Percentiles rank a stretch among this genome's conserved stretches.
Conservation (phyloP, 2,329 filamentous ascomycete species). For the Alternaria ethzedia region DNA sequence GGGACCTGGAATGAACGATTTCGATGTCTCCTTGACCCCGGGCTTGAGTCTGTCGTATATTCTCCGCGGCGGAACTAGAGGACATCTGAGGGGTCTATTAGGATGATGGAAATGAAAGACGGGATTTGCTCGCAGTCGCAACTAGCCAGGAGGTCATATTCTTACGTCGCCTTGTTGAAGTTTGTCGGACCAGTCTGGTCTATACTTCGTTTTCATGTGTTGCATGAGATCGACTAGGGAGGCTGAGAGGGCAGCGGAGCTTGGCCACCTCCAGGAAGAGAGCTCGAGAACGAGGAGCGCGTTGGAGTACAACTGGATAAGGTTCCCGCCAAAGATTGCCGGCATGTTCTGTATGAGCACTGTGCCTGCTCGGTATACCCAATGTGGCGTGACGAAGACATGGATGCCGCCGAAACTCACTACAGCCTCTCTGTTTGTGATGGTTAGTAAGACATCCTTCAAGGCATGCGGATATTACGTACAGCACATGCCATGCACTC, state of each 20-base stretch:
- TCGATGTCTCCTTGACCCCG: background rate
- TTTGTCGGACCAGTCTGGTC: conserved; percentile 36
- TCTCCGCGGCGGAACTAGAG: background rate
- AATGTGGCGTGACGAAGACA: conserved; percentile 43
- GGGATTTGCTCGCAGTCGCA: background rate
- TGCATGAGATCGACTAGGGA: conserved; percentile 41
- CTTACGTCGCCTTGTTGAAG: conserved; percentile 36
- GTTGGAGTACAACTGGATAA: conserved; percentile 45
- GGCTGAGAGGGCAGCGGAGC: conserved; percentile 35
- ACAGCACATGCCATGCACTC: conserved; percentile 37
- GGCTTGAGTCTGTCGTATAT: background rate
- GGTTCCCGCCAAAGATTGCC: conserved; percentile 35
- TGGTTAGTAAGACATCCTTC: background rate
- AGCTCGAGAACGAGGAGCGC: conserved; percentile 43
- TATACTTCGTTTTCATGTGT: conserved; percentile 40
- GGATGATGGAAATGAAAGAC: conserved; percentile 2
- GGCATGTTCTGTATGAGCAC: conserved; percentile 43
- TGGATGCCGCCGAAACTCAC: conserved; percentile 40
- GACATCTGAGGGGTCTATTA: conserved; percentile 8
- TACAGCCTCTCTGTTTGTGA: conserved; percentile 35
- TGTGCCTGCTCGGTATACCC: conserved; percentile 44
- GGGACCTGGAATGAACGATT: background rate
- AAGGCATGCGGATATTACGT: background rate
- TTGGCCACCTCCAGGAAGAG: conserved; percentile 45
- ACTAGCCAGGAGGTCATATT: conserved; percentile 24